Base-by-base conservation (phyloP, 2,329 filamentous ascomycete genomes). In the Fusarium robinianum region DNA sequence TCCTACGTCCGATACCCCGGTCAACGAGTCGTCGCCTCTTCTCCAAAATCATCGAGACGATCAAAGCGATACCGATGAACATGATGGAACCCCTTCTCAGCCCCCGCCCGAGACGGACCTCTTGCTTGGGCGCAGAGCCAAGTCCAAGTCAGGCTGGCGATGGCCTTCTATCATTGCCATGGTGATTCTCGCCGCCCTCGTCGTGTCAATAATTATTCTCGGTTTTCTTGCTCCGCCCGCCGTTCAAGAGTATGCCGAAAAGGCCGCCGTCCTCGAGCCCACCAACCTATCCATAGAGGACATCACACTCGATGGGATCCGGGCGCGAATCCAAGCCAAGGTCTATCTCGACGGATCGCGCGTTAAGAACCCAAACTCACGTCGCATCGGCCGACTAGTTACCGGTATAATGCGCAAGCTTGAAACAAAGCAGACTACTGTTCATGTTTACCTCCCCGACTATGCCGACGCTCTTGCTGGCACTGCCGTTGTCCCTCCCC, bases 121-220 rank as follows among this genome's bases (percentile, higher is more conserved):
- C 39, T 22, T 42, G 52, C 42, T 63, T n/a, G n/a, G 60, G 60
- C 31, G 51, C 18, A 44, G 38, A 24, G 27, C 55, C 26, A 48
- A 52, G 40, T 61, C 69, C 15, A 62, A 47, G 35, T 53, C 54
- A 17, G 55, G 48, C 36, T 54, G 55, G 55, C 55, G 84, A 71
- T 95, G 89, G 89, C 85, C 89, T 7, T 92, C 87, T 24, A 74
- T 90, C 21, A 75, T 95, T 24, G 86, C 91, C 19, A 80, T 96
- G 49, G 57, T 77, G 2, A 44, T 86, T 3, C 71, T 97, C 7
- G 86, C 79, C 34, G 55, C 80, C 2, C 61, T 84, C 6, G 75
- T 85, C 5, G 59, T 92, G 15, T 65, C 77, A 18, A 89, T 95
- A 57, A 83, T 96, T 46, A 69, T 87, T 11, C 72, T 92, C 42